A percentile compares a stretch with the other conserved stretches of the same genome.
Conservation (phyloP, 2,329 filamentous ascomycete genomes). For the Hypoxylon sp. region DNA sequence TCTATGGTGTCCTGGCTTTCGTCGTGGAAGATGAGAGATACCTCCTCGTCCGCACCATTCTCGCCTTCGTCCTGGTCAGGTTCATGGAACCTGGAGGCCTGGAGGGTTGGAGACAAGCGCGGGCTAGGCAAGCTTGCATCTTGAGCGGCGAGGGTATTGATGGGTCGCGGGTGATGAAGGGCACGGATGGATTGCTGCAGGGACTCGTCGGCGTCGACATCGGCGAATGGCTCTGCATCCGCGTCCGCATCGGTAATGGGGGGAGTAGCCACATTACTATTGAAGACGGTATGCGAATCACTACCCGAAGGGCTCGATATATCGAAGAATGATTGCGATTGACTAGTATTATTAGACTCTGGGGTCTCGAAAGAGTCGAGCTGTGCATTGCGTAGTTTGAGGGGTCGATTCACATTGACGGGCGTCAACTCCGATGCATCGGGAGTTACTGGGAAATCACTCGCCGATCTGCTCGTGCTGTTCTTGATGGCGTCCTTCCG, state of each 20-base stretch:
- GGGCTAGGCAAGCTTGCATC: conserved; percentile 96
- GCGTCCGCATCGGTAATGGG: conserved; percentile 81
- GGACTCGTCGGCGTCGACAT: conserved; percentile 66
- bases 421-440: conserved; percentile 66
- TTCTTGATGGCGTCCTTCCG: conserved; percentile 52
- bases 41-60: conserved; percentile 57
- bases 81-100: conserved; percentile 71
- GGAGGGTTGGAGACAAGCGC: conserved; percentile 90
- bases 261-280: conserved; percentile 77
- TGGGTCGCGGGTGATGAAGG: conserved; percentile 64
- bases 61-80: conserved; percentile 61
- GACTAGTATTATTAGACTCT: conserved; percentile 60
- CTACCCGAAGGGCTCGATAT: conserved; percentile 67
- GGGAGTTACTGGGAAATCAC: conserved; percentile 68
- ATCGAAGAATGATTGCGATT: conserved; percentile 61
- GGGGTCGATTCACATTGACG: conserved; percentile 52
- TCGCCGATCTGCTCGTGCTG: conserved; percentile 39
- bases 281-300: conserved; percentile 72
- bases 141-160: conserved; percentile 81
- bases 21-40: conserved; percentile 55
- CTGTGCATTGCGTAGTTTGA: conserved; percentile 60
- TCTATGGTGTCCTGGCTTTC: conserved; percentile 61
- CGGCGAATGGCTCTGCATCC: conserved; percentile 74
- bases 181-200: conserved; percentile 63
- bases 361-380: conserved; percentile 62